phyloP scores from a whole-genome alignment of 2,329 filamentous ascomycete species.

The Moelleriella libera region DNA sequence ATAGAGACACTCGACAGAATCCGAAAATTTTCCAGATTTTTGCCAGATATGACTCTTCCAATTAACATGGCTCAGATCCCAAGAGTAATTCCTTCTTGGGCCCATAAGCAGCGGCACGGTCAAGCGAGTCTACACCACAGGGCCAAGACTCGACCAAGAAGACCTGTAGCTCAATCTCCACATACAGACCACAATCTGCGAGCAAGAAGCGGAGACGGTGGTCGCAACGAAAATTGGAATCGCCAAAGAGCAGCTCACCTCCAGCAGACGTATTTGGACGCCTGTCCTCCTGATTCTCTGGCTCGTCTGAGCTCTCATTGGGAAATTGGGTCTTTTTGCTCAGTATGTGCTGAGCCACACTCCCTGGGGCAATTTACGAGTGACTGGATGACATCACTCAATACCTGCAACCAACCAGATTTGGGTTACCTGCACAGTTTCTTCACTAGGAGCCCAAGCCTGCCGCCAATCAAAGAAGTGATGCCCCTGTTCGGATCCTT shows the following conservation, averaged over 20 bases:
- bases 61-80: slow-evolving; percentile 53
- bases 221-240: background rate
- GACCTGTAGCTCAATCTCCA: slow-evolving; percentile 7
- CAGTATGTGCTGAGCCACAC: slow-evolving; percentile 47
- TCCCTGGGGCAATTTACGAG: slow-evolving; percentile 52
- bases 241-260: slow-evolving; percentile 11
- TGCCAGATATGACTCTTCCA: slow-evolving; percentile 73
- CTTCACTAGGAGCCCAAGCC: slow-evolving; percentile 48
- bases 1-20: slow-evolving; percentile 50
- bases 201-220: background rate
- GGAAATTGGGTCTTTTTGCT: slow-evolving; percentile 51
- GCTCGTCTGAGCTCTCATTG: slow-evolving; percentile 45
- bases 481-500: slow-evolving; percentile 64
- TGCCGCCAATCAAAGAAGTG: slow-evolving; percentile 48
- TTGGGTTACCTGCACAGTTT: slow-evolving; percentile 61
- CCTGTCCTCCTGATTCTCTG: slow-evolving; percentile 49
- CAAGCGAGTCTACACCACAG: slow-evolving; percentile 13
- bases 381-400: slow-evolving; percentile 49
- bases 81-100: slow-evolving; percentile 38
- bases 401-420: slow-evolving; percentile 67
- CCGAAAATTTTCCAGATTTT: slow-evolving; percentile 51
- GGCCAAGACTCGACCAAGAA: slow-evolving; percentile 14
- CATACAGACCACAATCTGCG: background rate
- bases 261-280: slow-evolving; percentile 27
- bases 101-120: slow-evolving; percentile 25